Conservation (phyloP, 805 yeast genomes). For the Kuraishia floccosa region DNA sequence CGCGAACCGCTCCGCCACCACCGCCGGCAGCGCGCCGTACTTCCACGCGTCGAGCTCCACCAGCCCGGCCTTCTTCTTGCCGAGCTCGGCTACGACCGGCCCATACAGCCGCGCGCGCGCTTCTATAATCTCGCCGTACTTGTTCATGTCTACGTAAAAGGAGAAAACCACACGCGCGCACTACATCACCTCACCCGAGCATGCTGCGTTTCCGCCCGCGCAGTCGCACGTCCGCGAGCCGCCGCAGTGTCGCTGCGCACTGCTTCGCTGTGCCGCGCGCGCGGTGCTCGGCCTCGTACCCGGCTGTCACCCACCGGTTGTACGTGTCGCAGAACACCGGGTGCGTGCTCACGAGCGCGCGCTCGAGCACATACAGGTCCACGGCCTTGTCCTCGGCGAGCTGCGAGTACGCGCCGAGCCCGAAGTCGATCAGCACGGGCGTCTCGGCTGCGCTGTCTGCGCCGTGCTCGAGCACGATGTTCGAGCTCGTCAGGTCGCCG, state of each 20-base stretch:
- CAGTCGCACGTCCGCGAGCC: slow-evolving; percentile 75
- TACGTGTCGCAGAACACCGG: slow-evolving; percentile 58
- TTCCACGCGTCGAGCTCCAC: slow-evolving; percentile 28
- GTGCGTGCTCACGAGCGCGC: slow-evolving; percentile 88
- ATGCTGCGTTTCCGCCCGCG: slow-evolving; percentile 94
- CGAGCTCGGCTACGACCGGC: too few species aligned
- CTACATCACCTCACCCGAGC: slow-evolving; percentile 48
- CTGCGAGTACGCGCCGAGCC: slow-evolving; percentile 67
- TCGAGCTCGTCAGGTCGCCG: slow-evolving; percentile 91
- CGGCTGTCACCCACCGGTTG: slow-evolving; percentile 61
- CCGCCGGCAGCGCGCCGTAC: slow-evolving; percentile 15
- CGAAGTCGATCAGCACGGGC: slow-evolving; percentile 82
- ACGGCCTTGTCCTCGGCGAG: slow-evolving; percentile 91
- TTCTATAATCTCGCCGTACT: too few species aligned
- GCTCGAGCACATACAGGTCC: slow-evolving; percentile 87
- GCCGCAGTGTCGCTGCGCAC: slow-evolving; percentile 40
- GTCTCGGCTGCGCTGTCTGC: slow-evolving; percentile 8
- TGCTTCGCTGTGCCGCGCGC: slow-evolving; percentile 26
- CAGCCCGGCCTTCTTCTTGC: too few species aligned
- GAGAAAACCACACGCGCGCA: not conserved
- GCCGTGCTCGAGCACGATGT: slow-evolving; percentile 46
- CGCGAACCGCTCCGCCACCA: slow-evolving; percentile 14
- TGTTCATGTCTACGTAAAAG: too few species aligned
- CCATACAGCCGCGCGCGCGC: too few species aligned
- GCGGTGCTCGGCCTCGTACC: slow-evolving; percentile 37